phyloP scores from a whole-genome alignment of 2,329 filamentous ascomycete species.

The Ascochyta rabiei region DNA sequence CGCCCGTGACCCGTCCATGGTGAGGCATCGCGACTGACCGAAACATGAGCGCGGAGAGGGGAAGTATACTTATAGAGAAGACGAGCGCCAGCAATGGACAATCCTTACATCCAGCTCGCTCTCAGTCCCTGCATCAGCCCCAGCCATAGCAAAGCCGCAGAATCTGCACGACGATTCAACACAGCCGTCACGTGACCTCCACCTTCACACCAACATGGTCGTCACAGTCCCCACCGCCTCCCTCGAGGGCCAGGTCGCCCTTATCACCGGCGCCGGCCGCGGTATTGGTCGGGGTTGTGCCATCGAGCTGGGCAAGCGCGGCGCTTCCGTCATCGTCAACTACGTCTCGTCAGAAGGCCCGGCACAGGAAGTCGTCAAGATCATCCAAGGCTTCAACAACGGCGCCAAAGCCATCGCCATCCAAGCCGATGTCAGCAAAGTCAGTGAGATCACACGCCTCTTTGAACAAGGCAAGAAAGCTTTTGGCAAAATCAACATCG shows the following conservation, averaged over 20 bases:
- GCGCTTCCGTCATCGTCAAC: conserved; percentile 70
- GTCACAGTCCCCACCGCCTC: conserved; percentile 55
- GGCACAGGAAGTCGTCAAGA: conserved; percentile 56
- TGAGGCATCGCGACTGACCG: conserved; percentile 22
- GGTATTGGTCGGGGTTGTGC: conserved; percentile 72
- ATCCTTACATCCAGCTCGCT: conserved; percentile 15
- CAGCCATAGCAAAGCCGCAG: background rate
- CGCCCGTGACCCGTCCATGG: conserved; percentile 23
- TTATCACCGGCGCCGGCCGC: conserved; percentile 68
- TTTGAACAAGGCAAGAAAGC: conserved; percentile 53
- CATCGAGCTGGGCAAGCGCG: conserved; percentile 69
- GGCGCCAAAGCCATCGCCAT: conserved; percentile 62
- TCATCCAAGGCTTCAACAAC: conserved; percentile 54
- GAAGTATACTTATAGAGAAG: conserved; percentile 21
- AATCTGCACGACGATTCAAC: conserved; percentile 8
- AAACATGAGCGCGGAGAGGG: conserved; percentile 11
- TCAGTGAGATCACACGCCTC: conserved; percentile 64
- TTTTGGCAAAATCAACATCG: conserved; percentile 53
- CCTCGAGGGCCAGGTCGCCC: conserved; percentile 60
- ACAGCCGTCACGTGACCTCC: conserved; percentile 28
- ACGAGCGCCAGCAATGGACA: background rate
- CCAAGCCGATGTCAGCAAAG: conserved; percentile 63
- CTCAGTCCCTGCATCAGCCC: background rate
- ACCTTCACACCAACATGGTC: conserved; percentile 42
- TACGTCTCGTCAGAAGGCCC: conserved; percentile 61